Base-by-base conservation (phyloP, 2,329 filamentous ascomycete genomes). In the Aspergillus ochraceoroseus region DNA sequence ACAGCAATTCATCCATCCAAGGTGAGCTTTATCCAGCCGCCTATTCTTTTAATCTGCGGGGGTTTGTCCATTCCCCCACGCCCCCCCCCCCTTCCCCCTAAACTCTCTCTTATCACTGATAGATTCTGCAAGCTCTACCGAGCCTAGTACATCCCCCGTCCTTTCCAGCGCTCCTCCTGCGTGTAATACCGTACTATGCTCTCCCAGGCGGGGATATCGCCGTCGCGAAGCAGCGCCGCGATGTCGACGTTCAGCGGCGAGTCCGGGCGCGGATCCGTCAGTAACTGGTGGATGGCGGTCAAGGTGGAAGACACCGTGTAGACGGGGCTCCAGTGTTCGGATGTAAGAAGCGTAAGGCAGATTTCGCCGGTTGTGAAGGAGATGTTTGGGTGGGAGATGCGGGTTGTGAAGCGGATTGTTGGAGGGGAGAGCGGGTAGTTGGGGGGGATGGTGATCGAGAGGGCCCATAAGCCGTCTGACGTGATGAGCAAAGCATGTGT, bases 301-400 rank as follows among this genome's bases (percentile, higher is more conserved):
- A 73, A 54, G 2, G 66, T 70, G n/a, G 57, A 59, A 9, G 61
- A 64, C 3, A 96, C 75, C 27, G 83, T 89, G 65, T 95, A 92
- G 12, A 87, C 81, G 1, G 89, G 86, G 44, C 85, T 84, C 90
- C 90, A 96, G 12, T 82, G 76, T 58, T 71, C 67, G 0, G 70
- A 72, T 45, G 77, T 80, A 35, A 98, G 74, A 47, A 96, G 75
- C 60, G 95, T 92, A 18, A 96, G 79, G 64, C 92, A 98, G 59
- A 98, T 92, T 67, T 95, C 89, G 53, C 92, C 92, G 2, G 80
- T 88, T 26, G 72, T 70, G 61, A 79, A 80, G 47, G 76, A 70
- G 31, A 84, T 80, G 66, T 95, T 95, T 32, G 89, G 82, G 70
- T 95, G 88, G 56, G 87, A 85, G 51, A 94, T 80, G 47, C 80